These are phyloP conservation scores for Liriodendron chinense DNA, from an alignment of 164 flowering plant species.

Conservation along the genomic window DNA sequence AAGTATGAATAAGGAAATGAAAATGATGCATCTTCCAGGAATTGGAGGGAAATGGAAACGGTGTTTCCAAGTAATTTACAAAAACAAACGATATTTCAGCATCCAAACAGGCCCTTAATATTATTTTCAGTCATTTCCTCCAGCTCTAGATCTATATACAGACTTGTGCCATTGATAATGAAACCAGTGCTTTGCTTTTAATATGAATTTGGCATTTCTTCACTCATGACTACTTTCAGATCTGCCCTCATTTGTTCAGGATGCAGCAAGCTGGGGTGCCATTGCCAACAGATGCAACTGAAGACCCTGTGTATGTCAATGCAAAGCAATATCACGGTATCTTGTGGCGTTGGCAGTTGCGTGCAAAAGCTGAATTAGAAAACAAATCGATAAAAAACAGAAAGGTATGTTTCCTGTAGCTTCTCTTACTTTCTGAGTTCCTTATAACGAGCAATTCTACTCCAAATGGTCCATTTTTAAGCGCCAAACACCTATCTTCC, in stretches of 20 bases:
- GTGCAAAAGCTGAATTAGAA: slow-evolving; percentile 5
- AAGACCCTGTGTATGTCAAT: slow-evolving; percentile 78
- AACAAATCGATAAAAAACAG: slow-evolving; percentile 8
- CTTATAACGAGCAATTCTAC: no score
- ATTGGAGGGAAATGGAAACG: no score
- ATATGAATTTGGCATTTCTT: not conserved
- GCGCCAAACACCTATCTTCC: no score
- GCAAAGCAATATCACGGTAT: slow-evolving; percentile 8
- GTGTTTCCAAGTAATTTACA: no score
- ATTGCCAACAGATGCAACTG: slow-evolving; percentile 66
- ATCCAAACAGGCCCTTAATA: not conserved
- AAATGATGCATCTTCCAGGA: no score
- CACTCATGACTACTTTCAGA: slow-evolving; percentile 33
- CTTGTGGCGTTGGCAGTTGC: no score
- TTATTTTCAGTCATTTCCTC: not conserved
- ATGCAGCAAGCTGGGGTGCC: slow-evolving; percentile 68
- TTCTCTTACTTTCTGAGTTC: no score
- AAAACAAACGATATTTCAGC: no score
- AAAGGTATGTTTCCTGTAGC: not conserved
- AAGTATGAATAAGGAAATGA: no score
- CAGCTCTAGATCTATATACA: not conserved
- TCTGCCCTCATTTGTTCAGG: slow-evolving; percentile 64
- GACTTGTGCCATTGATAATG: not conserved
- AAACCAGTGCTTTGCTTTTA: not conserved
- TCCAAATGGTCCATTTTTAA: no score